Conservation (phyloP, 345 rosid species). For the Eucalyptus caleyi region DNA sequence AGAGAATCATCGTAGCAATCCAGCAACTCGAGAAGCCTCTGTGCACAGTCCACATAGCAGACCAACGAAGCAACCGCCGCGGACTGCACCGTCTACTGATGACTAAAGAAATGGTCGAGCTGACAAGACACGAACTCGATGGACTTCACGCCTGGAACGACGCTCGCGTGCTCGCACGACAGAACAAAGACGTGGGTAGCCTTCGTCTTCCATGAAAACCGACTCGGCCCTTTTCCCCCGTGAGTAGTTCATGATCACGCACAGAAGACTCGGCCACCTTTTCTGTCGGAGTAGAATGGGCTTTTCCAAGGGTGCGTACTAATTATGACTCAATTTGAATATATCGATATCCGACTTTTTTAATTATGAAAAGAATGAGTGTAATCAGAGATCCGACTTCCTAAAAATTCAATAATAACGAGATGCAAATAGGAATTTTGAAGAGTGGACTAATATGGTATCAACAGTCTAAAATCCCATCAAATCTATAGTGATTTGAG, state of each 20-base stretch:
- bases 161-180: background rate
- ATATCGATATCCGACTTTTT: accelerated
- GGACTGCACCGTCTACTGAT: background rate
- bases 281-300: background rate
- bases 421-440: accelerated
- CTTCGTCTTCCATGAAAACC: background rate
- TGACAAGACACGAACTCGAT: background rate
- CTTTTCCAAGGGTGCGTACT: background rate
- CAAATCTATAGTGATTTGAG: accelerated
- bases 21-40: background rate
- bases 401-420: too few relatives aligned
- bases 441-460: accelerated
- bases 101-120: background rate
- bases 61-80: background rate
- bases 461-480: accelerated
- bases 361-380: too few relatives aligned
- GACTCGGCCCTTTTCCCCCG: background rate
- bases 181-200: background rate
- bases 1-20: background rate
- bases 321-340: too few relatives aligned
- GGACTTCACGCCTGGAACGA: background rate
- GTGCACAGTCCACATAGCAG: background rate
- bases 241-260: background rate
- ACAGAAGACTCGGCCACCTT: background rate
- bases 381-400: accelerated